Evolutionary conservation across 2,329 filamentous ascomycete species (phyloP), one percentile per base, ranked within the genome.

Genomic region (Diaporthe humulicola): DNA sequence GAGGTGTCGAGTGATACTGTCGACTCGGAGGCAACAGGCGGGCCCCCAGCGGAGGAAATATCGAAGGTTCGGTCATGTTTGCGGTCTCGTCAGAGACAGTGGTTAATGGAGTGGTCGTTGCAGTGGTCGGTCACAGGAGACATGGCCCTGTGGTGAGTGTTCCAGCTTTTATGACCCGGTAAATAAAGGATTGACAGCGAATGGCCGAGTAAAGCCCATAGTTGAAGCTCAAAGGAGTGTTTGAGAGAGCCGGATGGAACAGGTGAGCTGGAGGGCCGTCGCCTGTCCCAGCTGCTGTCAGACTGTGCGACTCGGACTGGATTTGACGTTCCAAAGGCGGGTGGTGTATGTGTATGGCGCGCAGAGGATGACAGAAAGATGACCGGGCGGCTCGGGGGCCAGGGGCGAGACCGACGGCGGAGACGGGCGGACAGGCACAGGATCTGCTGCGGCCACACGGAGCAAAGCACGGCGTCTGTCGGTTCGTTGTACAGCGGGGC

Each of bases 11-110:
- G 70, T 84, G 85, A 50, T 82, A 80, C 38, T 84, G 81, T 75
- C 85, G 84, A 77, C 85, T 84, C 36, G 84, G 80, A 30, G 81
- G 76, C 75, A 82, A 79, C 72, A 86, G 83, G 69, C 83, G 82
- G 74, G 81, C 84, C 73, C 79, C 80, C 50, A 83, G 81, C 78
- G 81, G 82, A 71, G 82, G 80, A 60, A 82, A 77, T 75, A 79
- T 74, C 69, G 79, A 80, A 73, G 78, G 80, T 76, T 87, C 85
- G 79, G 80, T 80, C 83, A 85, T 86, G 75, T 54, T 79, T 71
- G 10, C 33, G 40, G 22, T 60, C 25, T 61, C 19, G 60, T 69
- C 38, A 33, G 25, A 52, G 73, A 14, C n/a, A 48, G n/a, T 42
- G 36, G 73, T 54, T 67, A 60, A 40, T 73, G 67, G 56, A 75